phyloP scores from a whole-genome alignment of 2,329 filamentous ascomycete genomes.

The Sclerotinia trifoliorum region DNA sequence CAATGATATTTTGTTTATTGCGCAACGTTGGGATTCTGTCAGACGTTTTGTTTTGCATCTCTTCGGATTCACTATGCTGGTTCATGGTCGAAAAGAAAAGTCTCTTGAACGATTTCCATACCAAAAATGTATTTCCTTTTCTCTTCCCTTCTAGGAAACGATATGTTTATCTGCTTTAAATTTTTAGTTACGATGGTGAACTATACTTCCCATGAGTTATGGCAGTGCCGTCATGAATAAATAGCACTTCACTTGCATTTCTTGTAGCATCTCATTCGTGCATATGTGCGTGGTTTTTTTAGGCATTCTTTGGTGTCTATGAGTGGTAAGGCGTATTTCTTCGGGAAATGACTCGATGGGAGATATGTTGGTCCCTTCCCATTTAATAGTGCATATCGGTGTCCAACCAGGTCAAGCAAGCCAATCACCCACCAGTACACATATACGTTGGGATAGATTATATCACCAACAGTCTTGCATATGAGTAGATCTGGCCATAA shows the following conservation, averaged over 20 bases:
- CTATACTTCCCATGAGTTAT: background rate
- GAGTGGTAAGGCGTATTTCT: background rate
- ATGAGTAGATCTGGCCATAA: background rate
- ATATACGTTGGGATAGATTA: background rate
- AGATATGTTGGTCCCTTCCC: background rate
- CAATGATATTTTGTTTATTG: background rate
- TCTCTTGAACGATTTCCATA: constrained; percentile 7
- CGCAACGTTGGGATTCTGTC: background rate
- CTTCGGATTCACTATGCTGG: background rate
- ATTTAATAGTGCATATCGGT: background rate
- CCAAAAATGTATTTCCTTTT: background rate
- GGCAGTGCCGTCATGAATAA: background rate
- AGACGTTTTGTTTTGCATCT: background rate
- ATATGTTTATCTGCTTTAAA: background rate
- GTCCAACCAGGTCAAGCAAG: background rate
- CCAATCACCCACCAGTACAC: background rate
- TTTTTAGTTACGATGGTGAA: background rate
- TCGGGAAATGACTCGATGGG: background rate
- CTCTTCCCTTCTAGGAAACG: background rate
- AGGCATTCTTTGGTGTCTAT: constrained; percentile 5
- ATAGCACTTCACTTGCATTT: background rate
- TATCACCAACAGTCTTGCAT: background rate
- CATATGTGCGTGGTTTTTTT: background rate
- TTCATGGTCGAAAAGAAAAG: constrained; percentile 2
- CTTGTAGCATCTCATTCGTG: background rate